Evolutionary conservation across 2,329 filamentous ascomycete species (phyloP).

Genomic region (Daldinia sp.): DNA sequence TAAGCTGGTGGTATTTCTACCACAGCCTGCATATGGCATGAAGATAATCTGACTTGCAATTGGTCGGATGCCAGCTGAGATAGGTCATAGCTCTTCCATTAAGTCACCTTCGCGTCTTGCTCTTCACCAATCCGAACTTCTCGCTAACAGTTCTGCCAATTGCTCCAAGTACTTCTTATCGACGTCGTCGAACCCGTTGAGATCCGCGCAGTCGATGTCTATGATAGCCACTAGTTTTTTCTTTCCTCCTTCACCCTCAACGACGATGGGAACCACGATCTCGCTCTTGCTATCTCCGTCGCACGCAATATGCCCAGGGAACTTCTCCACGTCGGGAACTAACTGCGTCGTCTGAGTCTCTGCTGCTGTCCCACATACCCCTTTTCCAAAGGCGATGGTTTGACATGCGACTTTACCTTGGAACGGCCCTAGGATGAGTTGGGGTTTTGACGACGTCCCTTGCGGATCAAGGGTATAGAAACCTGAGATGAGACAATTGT

Average conservation of each 20-base stretch:
- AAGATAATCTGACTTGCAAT: not conserved
- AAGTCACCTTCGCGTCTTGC: not conserved
- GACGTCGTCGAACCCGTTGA: conserved; percentile 75
- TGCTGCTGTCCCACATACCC: conserved; percentile 81
- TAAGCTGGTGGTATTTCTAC: not conserved
- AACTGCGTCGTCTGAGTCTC: conserved; percentile 71
- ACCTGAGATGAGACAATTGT: conserved; percentile 57
- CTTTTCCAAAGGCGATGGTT: conserved; percentile 77
- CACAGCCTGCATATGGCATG: not conserved
- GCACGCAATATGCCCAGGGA: conserved; percentile 86
- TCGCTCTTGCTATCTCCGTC: conserved; percentile 82
- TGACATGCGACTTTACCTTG: conserved; percentile 86
- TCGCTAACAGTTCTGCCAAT: conserved; percentile 70
- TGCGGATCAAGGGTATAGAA: conserved; percentile 77
- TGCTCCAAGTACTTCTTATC: conserved; percentile 75
- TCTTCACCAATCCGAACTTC: conserved; percentile 73
- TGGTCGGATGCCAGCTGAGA: too few species aligned
- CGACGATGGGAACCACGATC: conserved; percentile 81
- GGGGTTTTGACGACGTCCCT: conserved; percentile 52
- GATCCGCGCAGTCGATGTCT: conserved; percentile 79
- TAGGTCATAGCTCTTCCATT: not conserved
- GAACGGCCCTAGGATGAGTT: conserved; percentile 82
- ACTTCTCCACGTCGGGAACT: conserved; percentile 76
- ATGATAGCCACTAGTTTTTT: conserved; percentile 77
- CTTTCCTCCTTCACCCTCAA: conserved; percentile 44